Evolutionary conservation across 768 basidiomycete genomes (phyloP).

Genomic region (Boletus rubropictus): DNA sequence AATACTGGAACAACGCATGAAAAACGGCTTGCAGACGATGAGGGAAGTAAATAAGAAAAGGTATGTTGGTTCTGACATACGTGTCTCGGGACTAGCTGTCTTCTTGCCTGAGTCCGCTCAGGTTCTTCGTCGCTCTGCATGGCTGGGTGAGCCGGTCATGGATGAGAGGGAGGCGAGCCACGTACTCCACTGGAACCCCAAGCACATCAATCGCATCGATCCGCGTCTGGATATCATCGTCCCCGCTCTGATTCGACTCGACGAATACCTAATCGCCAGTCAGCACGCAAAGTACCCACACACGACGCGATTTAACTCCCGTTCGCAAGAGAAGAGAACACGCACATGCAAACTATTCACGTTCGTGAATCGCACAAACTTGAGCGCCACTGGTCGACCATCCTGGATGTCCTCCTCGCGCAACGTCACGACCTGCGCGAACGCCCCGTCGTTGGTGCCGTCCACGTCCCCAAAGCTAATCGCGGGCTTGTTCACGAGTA

Average conservation of each 20-base stretch:
- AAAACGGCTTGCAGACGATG: background rate
- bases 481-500: slow-evolving; percentile 53
- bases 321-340: background rate
- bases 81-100: slow-evolving; percentile 17
- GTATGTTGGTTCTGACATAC: background rate
- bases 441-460: slow-evolving; percentile 41
- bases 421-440: slow-evolving; percentile 54
- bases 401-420: slow-evolving; percentile 41
- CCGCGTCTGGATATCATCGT: slow-evolving; percentile 48
- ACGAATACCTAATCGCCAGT: slow-evolving; percentile 57
- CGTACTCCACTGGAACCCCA: slow-evolving; percentile 55
- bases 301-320: background rate
- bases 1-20: background rate
- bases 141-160: background rate
- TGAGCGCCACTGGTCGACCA: slow-evolving; percentile 44
- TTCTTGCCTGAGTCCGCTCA: slow-evolving; percentile 35
- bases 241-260: slow-evolving; percentile 55
- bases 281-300: background rate
- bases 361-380: slow-evolving; percentile 64
- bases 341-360: slow-evolving; percentile 61
- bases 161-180: slow-evolving; percentile 7
- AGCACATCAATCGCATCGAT: slow-evolving; percentile 65
- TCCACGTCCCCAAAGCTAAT: slow-evolving; percentile 67
- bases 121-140: slow-evolving; percentile 33
- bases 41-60: background rate